Evolutionary conservation across 1,139 yeast genomes (phyloP).

Genomic region (Yamadazyma sp.): DNA sequence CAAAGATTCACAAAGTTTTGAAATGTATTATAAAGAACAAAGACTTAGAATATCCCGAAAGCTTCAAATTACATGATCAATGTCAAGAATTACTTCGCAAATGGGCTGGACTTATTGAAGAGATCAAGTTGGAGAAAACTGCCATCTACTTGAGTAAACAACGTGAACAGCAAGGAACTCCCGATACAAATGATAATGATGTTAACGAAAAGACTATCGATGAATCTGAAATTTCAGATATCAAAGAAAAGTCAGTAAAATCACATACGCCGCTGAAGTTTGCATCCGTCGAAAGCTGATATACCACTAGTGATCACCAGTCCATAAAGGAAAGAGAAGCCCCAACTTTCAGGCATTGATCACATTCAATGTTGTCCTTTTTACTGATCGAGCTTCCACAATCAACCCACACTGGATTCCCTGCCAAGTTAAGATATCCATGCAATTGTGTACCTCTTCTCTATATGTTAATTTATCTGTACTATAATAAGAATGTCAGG

Average conservation of each 20-base stretch:
- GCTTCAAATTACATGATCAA: slow-evolving; percentile 49
- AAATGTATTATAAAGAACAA: slow-evolving; percentile 47
- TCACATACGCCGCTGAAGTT: slow-evolving; percentile 9
- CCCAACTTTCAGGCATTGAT: too few relatives aligned
- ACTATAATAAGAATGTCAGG: slow-evolving; percentile 9
- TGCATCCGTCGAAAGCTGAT: slow-evolving; percentile 13
- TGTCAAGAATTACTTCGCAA: slow-evolving; percentile 42
- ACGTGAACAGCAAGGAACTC: slow-evolving; percentile 3
- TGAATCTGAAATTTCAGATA: slow-evolving; percentile 36
- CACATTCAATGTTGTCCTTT: too few relatives aligned
- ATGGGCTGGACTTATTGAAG: slow-evolving; percentile 44
- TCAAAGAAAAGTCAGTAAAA: slow-evolving; percentile 15
- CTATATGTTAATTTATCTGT: slow-evolving; percentile 2
- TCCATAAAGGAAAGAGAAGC: too few relatives aligned
- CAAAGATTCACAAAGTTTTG: slow-evolving; percentile 55
- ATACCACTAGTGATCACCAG: not conserved
- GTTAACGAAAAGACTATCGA: slow-evolving; percentile 17
- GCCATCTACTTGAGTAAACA: slow-evolving; percentile 11
- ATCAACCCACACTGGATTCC: not conserved
- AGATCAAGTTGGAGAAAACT: slow-evolving; percentile 36
- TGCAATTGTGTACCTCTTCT: too few relatives aligned
- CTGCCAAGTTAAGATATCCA: not conserved
- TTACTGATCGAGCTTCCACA: not conserved
- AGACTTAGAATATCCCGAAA: slow-evolving; percentile 43
- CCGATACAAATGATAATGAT: slow-evolving; percentile 5